These are phyloP conservation scores for Pseudotsuga menziesii DNA, from an alignment of 75 land plant species.

Conservation along the genomic window DNA sequence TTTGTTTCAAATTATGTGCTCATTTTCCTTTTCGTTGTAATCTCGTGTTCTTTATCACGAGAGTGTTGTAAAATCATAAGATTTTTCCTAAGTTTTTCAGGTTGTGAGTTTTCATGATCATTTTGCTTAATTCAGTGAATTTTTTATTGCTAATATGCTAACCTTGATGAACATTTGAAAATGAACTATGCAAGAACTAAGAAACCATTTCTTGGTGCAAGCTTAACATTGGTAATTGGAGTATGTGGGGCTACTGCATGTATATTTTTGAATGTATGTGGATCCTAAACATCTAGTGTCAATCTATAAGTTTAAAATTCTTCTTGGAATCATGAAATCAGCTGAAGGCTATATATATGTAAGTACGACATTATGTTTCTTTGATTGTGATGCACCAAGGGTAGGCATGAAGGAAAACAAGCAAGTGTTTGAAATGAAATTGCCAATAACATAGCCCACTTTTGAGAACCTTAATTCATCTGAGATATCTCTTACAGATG, in stretches of 20 bases:
- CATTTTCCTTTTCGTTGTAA: not conserved
- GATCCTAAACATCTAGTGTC: conserved; percentile 96
- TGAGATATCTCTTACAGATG: conserved; percentile 96
- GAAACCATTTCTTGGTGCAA: conserved; percentile 92
- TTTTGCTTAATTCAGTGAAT: not conserved
- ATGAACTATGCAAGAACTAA: conserved; percentile 71
- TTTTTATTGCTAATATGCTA: conserved; percentile 13
- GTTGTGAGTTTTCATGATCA: not conserved
- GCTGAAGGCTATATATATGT: conserved; percentile 98
- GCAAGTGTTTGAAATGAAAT: conserved; percentile 91
- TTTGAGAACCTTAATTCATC: conserved; percentile 99
- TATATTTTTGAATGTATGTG: conserved; percentile 95
- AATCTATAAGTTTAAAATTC: conserved; percentile 98
- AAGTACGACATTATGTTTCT: conserved; percentile 89
- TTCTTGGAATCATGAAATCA: conserved; percentile 98
- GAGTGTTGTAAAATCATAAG: no score
- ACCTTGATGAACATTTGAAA: conserved; percentile 92
- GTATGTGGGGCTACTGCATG: conserved; percentile 89
- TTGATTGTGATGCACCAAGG: conserved; percentile 88
- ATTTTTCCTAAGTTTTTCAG: no score
- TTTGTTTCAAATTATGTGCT: not conserved
- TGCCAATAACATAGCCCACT: conserved; percentile 96
- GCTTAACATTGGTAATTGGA: conserved; percentile 49
- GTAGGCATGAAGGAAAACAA: conserved; percentile 92
- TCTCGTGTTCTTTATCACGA: not conserved